Base-by-base conservation (phyloP, 1,284 basidiomycete genomes). In the Pseudozyma hubeiensis region DNA sequence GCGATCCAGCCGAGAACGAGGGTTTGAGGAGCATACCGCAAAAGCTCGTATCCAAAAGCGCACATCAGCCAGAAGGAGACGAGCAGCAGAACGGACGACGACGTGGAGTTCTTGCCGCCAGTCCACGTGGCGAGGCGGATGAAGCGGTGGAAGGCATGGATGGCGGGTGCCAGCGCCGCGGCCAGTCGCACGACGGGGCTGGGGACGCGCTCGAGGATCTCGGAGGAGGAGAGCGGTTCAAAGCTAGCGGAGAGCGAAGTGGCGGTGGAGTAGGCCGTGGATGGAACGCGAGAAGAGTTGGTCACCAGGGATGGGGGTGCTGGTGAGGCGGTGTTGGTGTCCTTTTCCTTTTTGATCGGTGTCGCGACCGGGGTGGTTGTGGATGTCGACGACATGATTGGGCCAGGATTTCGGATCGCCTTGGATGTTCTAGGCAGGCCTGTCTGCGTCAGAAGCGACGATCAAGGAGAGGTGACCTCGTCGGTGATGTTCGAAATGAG, bases 121-220 rank as follows among this genome's bases (percentile, higher is more conserved):
- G 79, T 78, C 82, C 82, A 84, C 5, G 82, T 84, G 1, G 79
- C 75, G 0, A 84, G 63, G 8, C 72, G 70, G 29, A 84, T 56
- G 45, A 78, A 59, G n/a, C 67, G 65, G 47, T 80, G 69, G 35
- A 69, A 44, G 3, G 50, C 46, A 54, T 79, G 59, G 52, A 82
- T 78, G 46, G 64, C 46, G 3, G 81, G 81, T 11, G 53, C 74
- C 1, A 78, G 57, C 19, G 68, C 65, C 5, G 68, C 75, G 13
- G 68, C 64, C 8, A 79, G 59, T 24, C 76, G 68, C 0, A 81
- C 64, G 31, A 78, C 64, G 29, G 68, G 60, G 16, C 71, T 71
- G 5, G 78, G 77, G 11, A 79, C 60, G 7, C 75, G 66, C 46
- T 81, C 77, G n/a, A 78, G 64, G 11, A 76, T 72, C 39, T 79